Percentiles rank a stretch among this genome's conserved stretches.
Conservation (phyloP, 176 grass and related monocot genomes). For the Poa annua region DNA sequence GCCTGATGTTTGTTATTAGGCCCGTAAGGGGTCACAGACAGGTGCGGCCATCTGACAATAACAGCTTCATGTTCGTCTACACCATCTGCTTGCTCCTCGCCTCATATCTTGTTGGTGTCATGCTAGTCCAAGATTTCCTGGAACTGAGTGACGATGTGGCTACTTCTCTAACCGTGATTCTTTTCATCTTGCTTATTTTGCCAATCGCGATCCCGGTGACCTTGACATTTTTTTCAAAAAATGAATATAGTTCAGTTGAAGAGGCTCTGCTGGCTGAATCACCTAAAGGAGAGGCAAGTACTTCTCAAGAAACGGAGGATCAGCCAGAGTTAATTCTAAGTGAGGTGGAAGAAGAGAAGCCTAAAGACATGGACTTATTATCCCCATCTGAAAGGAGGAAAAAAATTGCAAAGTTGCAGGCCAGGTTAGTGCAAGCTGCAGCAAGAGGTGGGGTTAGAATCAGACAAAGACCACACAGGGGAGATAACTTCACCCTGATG, state of each 20-base stretch:
- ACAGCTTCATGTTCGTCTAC: slow-evolving; percentile 86
- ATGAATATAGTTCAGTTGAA: slow-evolving; percentile 51
- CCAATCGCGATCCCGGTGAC: slow-evolving; percentile 64
- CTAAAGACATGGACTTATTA: slow-evolving; percentile 62
- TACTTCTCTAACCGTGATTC: slow-evolving; percentile 55
- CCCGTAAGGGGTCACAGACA: slow-evolving; percentile 80
- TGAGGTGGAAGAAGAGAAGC: slow-evolving; percentile 80
- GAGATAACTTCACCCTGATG: slow-evolving; percentile 86
- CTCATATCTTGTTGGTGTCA: slow-evolving; percentile 84
- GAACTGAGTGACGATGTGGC: slow-evolving; percentile 52
- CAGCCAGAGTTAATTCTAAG: slow-evolving; percentile 73
- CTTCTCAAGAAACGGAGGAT: slow-evolving; percentile 52
- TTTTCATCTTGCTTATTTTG: slow-evolving; percentile 65
- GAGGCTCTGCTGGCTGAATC: slow-evolving; percentile 61
- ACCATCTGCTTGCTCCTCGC: slow-evolving; percentile 80
- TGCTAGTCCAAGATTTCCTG: slow-evolving; percentile 83
- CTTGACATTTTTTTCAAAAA: slow-evolving; percentile 67
- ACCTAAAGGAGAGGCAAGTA: slow-evolving; percentile 60
- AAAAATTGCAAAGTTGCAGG: slow-evolving; percentile 69
- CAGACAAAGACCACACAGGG: slow-evolving; percentile 65
- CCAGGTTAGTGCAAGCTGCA: slow-evolving; percentile 62
- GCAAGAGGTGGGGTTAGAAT: slow-evolving; percentile 78
- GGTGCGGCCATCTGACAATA: slow-evolving; percentile 74
- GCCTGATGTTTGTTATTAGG: slow-evolving; percentile 88
- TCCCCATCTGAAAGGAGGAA: slow-evolving; percentile 68